These are phyloP conservation scores for Trichophyton equinum DNA, from an alignment of 2,329 filamentous ascomycete genomes.

Conservation along the genomic window DNA sequence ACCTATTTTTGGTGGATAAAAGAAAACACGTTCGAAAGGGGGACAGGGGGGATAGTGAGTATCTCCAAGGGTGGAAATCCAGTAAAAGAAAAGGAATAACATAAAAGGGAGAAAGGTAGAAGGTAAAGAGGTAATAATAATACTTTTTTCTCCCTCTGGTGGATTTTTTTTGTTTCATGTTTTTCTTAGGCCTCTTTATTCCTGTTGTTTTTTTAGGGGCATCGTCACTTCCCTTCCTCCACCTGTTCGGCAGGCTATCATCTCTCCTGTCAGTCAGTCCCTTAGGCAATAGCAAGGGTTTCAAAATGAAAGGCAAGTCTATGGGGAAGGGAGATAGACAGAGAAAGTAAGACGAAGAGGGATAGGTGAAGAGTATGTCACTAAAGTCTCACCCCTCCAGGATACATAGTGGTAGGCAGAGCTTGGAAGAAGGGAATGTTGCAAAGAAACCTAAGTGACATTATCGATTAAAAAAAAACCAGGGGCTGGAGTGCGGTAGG, in stretches of 20 bases:
- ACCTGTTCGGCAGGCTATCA: background rate
- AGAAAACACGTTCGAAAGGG: background rate
- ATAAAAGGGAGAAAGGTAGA: background rate
- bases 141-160: constrained; percentile 1
- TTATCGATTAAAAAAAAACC: constrained; percentile 8
- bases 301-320: background rate
- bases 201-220: background rate
- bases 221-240: background rate
- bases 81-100: background rate
- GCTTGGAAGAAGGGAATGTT: constrained; percentile 1
- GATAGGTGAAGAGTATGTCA: background rate
- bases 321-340: background rate
- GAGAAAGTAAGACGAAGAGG: background rate
- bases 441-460: constrained; percentile 7
- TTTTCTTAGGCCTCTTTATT: background rate
- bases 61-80: background rate
- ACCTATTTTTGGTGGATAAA: background rate
- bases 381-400: background rate
- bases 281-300: background rate
- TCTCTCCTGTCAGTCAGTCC: background rate
- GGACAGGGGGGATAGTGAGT: too few species aligned
- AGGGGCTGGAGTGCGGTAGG: background rate
- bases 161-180: background rate
- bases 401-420: background rate
- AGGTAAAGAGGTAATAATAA: background rate